Evolutionary conservation across 129 eudicot species (phyloP), one percentile per base, ranked within the genome.

Genomic region (Apium graveolens): DNA sequence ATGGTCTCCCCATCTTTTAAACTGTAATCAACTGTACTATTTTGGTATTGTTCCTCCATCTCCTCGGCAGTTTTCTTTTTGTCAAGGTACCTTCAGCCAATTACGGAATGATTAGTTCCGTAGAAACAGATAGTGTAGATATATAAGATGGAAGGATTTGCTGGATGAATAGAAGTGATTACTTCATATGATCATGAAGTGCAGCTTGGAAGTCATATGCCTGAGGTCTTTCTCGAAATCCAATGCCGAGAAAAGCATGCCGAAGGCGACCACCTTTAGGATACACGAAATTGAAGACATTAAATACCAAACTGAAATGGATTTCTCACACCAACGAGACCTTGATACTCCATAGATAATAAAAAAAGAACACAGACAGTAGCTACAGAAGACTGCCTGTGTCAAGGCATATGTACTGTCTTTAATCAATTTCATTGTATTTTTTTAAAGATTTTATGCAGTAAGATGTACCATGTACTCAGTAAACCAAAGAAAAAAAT

Each of bases 191-290:
- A 87, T 96, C 99, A 82, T 96, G 99, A 79, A 96, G 97, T 44
- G 99, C 99, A 74, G 99, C 99, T 89, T 96, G 97, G 79, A 96
- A 96, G 86, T 96, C 99, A 75, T 96, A 96, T 46, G 99, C 97
- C 85, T 92, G 88, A 46, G 99, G 79, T 76, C 99, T 90, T 83
- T 96, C 99, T 85, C 99, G 92, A 83, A 96, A 96, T 39, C 99
- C 99, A 32, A 96, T 81, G 49, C 99, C 99, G 57, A 96, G 91
- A 84, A 96, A 96, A 78, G 99, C 99, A 86, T 96, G 99, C 44
- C 97, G 95, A 85, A 85, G 92, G 39, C 97, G 95, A 2, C 99
- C 99, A 81, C 79, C 98, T 95, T 88, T 79, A 86, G 39, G 24
- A 86, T 44, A 62, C 73, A 62, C 38, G 41, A 13, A 37, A 57